Base-by-base conservation (phyloP, 73 alveolate genomes). In the Paramecium bursaria region DNA sequence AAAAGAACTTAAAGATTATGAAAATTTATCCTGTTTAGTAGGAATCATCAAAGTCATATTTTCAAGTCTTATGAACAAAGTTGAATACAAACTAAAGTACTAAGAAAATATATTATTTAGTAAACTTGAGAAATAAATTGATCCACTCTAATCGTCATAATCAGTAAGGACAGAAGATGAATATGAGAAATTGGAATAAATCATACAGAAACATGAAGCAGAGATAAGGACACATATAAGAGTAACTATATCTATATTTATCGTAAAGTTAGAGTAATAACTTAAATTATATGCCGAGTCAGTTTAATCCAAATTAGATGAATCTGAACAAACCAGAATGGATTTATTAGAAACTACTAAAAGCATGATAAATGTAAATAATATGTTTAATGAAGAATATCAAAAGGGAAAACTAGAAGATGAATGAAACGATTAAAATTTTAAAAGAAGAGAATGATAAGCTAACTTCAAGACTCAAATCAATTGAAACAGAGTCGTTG, bases 121-220 rank as follows among this genome's bases (percentile, higher is more conserved):
- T n/a, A n/a, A n/a, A n/a, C n/a, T n/a, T n/a, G n/a, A n/a, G n/a
- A n/a, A n/a, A n/a, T n/a, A n/a, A n/a, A n/a, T n/a, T n/a, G n/a
- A n/a, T n/a, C n/a, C n/a, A n/a, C n/a, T n/a, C n/a, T n/a, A n/a
- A n/a, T n/a, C n/a, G n/a, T n/a, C n/a, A n/a, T n/a, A n/a, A n/a
- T n/a, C n/a, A n/a, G n/a, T n/a, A n/a, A 67, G 55, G 44, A 42
- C 35, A n/a, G 82, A 67, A 67, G 82, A 67, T 35, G 82, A 67
- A 67, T 67, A 67, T 17, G 82, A 67, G 11, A 67, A 35, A 39
- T 26, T 67, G 3, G 82, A 67, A 21, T 21, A 67, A 67, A 67
- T 57, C 19, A 46, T 67, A 26, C 33, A 39, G 11, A 67, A 67
- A 67, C 44, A 35, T 67, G 82, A 67, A 17, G 60, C 60, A 1